Conservation (phyloP, 2,329 filamentous ascomycete species). For the Cladophialophora yegresii region DNA sequence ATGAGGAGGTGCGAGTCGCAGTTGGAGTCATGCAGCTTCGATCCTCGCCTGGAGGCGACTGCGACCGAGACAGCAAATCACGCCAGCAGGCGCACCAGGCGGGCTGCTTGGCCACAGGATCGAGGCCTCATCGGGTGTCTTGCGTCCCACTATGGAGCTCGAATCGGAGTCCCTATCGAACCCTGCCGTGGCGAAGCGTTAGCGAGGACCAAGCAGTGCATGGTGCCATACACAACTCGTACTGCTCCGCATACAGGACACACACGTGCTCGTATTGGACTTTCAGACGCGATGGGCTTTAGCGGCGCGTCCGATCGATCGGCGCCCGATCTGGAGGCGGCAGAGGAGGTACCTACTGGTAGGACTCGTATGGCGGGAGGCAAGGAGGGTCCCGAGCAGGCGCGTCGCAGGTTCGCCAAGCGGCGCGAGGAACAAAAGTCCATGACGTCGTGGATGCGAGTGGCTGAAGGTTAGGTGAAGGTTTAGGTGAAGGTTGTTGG, state of each 20-base stretch:
- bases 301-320: not conserved
- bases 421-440: not conserved
- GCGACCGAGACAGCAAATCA: constrained; percentile 4
- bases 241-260: not conserved
- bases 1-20: not conserved
- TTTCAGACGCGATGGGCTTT: not conserved
- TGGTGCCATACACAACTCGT: not conserved
- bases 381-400: not conserved
- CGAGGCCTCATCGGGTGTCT: not conserved
- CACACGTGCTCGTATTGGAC: not conserved
- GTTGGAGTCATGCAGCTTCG: not conserved
- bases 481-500: no score
- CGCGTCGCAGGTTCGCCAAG: not conserved
- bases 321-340: not conserved
- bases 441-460: constrained; percentile 4
- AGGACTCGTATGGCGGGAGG: no score
- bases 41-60: not conserved
- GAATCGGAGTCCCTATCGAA: not conserved
- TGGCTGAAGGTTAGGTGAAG: no score
- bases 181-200: not conserved
- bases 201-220: not conserved
- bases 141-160: not conserved
- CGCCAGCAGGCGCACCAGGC: not conserved
- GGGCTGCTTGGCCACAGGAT: not conserved
- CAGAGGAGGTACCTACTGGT: no score